Conservation (phyloP, 208 protist genomes). For the Leishmania tarentolae region DNA sequence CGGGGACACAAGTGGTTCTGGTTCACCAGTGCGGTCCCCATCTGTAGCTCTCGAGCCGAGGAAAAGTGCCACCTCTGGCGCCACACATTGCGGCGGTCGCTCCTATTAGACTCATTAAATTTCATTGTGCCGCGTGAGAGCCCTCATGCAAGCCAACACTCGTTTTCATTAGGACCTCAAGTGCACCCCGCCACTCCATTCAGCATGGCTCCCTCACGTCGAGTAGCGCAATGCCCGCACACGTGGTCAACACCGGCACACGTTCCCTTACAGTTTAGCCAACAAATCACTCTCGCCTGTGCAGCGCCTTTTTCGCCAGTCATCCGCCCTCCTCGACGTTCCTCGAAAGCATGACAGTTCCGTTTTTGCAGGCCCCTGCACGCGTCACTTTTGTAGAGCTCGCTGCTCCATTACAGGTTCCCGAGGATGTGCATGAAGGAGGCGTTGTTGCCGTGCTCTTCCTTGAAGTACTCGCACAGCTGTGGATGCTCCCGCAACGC, state of each 20-base stretch:
- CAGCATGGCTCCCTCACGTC: not conserved
- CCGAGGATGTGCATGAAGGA: conserved; percentile 72
- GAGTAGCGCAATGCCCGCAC: not conserved
- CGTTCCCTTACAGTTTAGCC: not conserved
- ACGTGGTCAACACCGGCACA: not conserved
- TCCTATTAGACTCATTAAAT: not conserved
- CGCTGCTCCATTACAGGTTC: conserved; percentile 32
- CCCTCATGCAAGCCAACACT: not conserved
- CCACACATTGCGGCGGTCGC: not conserved
- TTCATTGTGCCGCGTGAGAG: not conserved
- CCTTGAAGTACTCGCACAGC: conserved; percentile 57
- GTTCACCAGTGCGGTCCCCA: not conserved
- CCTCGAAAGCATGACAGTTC: not conserved
- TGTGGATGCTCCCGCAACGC: conserved; percentile 51
- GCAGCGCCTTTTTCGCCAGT: not conserved
- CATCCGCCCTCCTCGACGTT: not conserved
- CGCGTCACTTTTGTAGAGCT: no score
- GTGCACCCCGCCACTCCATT: not conserved
- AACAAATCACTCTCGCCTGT: not conserved
- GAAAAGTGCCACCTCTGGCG: not conserved
- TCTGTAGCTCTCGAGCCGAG: not conserved
- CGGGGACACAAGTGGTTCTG: not conserved
- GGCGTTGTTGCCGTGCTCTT: conserved; percentile 83
- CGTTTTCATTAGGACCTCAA: not conserved
- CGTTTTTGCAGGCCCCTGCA: not conserved